Evolutionary conservation across 257 asterid species (phyloP).

Genomic region (Solanum acaule): DNA sequence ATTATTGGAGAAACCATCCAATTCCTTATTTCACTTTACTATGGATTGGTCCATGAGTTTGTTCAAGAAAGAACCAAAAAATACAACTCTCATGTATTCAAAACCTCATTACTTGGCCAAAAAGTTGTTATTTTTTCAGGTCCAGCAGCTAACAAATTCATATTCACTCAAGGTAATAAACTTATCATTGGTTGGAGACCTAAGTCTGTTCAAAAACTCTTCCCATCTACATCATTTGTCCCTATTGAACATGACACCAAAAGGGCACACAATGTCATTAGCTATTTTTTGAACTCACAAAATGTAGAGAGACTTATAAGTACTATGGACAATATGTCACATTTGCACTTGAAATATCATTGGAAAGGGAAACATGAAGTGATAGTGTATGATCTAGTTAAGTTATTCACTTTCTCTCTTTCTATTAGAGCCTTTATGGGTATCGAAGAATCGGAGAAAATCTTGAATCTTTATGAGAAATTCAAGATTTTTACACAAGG

Average conservation of each 20-base stretch:
- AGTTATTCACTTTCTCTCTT: not conserved
- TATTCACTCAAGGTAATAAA: not conserved
- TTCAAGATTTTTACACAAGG: not conserved
- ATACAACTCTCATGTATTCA: not conserved
- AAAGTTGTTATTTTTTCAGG: not conserved
- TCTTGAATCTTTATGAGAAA: not conserved
- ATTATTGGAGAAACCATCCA: not conserved
- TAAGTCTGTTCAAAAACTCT: not conserved
- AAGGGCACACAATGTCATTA: not conserved
- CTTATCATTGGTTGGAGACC: not conserved
- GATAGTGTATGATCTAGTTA: not conserved
- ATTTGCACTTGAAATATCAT: not conserved
- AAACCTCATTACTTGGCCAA: not conserved
- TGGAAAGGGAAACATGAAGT: not conserved
- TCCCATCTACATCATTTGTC: not conserved
- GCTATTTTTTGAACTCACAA: not conserved
- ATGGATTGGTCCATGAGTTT: not conserved
- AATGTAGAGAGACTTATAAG: not conserved
- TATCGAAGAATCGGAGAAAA: not conserved
- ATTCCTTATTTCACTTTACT: not conserved
- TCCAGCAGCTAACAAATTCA: not conserved
- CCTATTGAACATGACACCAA: not conserved
- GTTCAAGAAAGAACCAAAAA: not conserved
- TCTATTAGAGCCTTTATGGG: not conserved
- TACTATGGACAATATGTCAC: not conserved